Evolutionary conservation across 2,329 filamentous ascomycete species (phyloP).

Genomic region (Aspergillus flavus): DNA sequence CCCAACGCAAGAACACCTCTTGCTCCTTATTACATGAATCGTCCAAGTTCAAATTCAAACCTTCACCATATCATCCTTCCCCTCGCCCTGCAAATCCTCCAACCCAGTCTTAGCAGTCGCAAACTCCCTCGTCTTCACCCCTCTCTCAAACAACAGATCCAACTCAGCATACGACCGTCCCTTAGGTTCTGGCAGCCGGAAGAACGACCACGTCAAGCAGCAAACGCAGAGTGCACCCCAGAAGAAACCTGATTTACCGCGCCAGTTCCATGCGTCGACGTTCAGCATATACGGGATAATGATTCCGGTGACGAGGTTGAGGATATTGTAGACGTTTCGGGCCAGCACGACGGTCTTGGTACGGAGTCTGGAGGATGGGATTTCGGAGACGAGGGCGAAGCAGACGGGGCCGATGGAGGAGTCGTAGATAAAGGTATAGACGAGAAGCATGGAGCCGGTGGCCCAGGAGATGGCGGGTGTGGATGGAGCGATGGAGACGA

Average conservation of each 20-base stretch:
- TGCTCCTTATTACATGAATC: background rate
- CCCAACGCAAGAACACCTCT: background rate
- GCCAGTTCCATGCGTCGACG: slow-evolving; percentile 78
- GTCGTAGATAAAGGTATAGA: slow-evolving; percentile 58
- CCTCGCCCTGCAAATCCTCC: background rate
- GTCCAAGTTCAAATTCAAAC: background rate
- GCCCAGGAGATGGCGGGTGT: slow-evolving; percentile 34
- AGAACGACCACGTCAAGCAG: slow-evolving; percentile 76
- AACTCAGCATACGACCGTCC: slow-evolving; percentile 80
- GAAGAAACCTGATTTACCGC: slow-evolving; percentile 80
- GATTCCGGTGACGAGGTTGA: slow-evolving; percentile 60
- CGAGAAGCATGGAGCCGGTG: slow-evolving; percentile 52
- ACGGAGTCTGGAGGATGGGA: slow-evolving; percentile 57
- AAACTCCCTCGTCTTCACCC: slow-evolving; percentile 27
- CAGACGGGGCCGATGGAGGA: slow-evolving; percentile 57
- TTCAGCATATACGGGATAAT: slow-evolving; percentile 89
- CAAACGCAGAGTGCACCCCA: slow-evolving; percentile 74
- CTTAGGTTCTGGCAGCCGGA: slow-evolving; percentile 72
- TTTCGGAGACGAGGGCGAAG: slow-evolving; percentile 56
- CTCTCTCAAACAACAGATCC: slow-evolving; percentile 75
- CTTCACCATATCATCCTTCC: background rate
- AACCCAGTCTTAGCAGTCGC: slow-evolving; percentile 4
- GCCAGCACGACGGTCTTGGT: slow-evolving; percentile 58
- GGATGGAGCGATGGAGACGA: slow-evolving; percentile 20
- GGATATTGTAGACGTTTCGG: slow-evolving; percentile 45